Evolutionary conservation across 495 filamentous ascomycete genomes (phyloP).

Genomic region (Penicillium roqueforti): DNA sequence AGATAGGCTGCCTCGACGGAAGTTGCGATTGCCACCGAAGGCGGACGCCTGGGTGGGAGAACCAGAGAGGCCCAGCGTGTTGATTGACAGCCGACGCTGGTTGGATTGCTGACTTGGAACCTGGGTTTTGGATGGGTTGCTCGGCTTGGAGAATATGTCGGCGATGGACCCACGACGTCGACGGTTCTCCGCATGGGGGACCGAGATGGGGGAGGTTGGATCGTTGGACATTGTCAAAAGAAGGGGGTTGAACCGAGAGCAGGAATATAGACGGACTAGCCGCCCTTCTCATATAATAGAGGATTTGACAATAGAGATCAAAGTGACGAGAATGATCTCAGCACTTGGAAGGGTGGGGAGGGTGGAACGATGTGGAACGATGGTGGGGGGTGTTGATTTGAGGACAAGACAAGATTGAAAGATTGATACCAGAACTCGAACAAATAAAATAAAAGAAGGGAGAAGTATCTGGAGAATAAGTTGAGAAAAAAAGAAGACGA

Average conservation of each 20-base stretch:
- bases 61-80: slow-evolving; percentile 77
- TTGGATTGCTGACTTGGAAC: slow-evolving; percentile 44
- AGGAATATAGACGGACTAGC: slow-evolving; percentile 27
- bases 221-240: slow-evolving; percentile 45
- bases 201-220: slow-evolving; percentile 46
- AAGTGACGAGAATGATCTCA: neutral
- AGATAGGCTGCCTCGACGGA: slow-evolving; percentile 68
- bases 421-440: neutral
- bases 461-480: neutral
- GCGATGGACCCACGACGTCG: slow-evolving; percentile 49
- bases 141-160: slow-evolving; percentile 43
- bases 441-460: neutral
- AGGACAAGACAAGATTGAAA: neutral
- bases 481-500: slow-evolving; percentile 2
- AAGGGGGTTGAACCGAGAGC: slow-evolving; percentile 6
- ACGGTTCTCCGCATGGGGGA: slow-evolving; percentile 36
- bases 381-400: neutral
- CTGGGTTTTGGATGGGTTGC: slow-evolving; percentile 17
- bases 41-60: slow-evolving; percentile 62
- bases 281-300: slow-evolving; percentile 27
- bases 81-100: slow-evolving; percentile 78
- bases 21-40: slow-evolving; percentile 40
- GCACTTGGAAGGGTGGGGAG: neutral
- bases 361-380: neutral
- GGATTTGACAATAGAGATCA: slow-evolving; percentile 2